A percentile compares a stretch with the other conserved stretches of the same genome.
phyloP scores from a whole-genome alignment of 2,329 filamentous ascomycete species.

The Fusarium irregulare region DNA sequence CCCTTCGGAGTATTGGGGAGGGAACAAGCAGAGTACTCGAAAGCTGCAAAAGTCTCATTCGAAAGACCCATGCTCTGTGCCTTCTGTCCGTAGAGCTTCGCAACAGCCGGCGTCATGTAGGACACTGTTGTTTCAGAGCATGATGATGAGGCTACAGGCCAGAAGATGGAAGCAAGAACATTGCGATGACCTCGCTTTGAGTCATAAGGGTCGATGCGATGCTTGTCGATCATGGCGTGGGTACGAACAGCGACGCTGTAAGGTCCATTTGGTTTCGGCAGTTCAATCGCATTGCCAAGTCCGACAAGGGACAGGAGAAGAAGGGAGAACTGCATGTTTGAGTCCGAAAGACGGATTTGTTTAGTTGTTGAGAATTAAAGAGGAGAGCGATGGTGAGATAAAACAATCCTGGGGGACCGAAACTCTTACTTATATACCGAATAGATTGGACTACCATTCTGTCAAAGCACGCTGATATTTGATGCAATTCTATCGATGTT shows the following conservation, averaged over 20 bases:
- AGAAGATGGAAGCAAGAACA: constrained; percentile 48
- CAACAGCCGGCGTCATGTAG: constrained; percentile 52
- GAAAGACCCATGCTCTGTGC: constrained; percentile 47
- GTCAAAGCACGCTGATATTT: not conserved
- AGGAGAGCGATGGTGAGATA: not conserved
- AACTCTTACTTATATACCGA: constrained; percentile 4
- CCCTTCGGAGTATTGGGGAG: fast-evolving
- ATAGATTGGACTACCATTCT: not conserved
- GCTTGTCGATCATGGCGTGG: constrained; percentile 46
- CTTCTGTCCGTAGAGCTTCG: constrained; percentile 45
- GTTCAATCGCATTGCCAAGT: constrained; percentile 38
- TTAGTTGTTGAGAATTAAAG: not conserved
- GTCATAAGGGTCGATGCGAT: constrained; percentile 49
- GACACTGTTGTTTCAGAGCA: constrained; percentile 38
- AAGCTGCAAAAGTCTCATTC: constrained; percentile 45
- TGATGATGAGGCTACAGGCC: constrained; percentile 44
- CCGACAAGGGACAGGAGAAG: constrained; percentile 29
- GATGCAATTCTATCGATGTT: not conserved
- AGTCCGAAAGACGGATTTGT: fast-evolving
- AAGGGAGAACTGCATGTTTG: constrained; percentile 34
- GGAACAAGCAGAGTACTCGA: constrained; percentile 45
- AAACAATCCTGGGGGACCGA: not conserved
- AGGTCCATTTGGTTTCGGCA: constrained; percentile 48
- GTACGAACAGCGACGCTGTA: constrained; percentile 46
- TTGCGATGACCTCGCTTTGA: constrained; percentile 40